Base-by-base conservation (phyloP, 2,329 filamentous ascomycete species). In the Diaporthe ilicicola region DNA sequence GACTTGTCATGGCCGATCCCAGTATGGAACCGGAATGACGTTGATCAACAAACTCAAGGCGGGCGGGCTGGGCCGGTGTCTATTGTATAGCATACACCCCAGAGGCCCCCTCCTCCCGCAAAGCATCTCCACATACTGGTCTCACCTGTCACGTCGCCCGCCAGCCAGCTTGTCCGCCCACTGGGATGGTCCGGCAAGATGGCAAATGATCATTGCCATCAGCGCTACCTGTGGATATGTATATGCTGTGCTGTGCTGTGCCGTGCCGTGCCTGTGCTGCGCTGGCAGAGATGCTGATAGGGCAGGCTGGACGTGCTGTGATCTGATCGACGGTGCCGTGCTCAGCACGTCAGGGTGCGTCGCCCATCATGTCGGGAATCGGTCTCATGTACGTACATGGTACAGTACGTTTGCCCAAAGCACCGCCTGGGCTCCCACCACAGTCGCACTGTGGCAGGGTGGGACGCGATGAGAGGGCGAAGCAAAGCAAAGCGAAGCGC, bases 341-440 rank as follows among this genome's bases (percentile, higher is more conserved):
- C 59, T 50, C 59, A 37, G 42, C 42, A 62, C 59, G 59, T 62
- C 59, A 64, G 59, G 59, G 42, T 64, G 59, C 44, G 44, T 48
- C 56, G 42, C 59, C 59, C 59, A 62, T 62, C 59, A 64, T 64
- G 59, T 64, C 59, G 59, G 59, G 59, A 62, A 62, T 62, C 42
- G 42, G 59, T 62, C 59, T 62, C 59, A 64, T 50, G 44, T 62
- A 34, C 46, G 59, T 62, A 48, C 59, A 48, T 19, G 44, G 44
- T 34, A 48, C 59, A 50, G 59, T 64, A 50, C 59, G 50, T 42
- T 42, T 64, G 44, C 44, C 42, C 29, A n/a, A 19, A 50, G 29
- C 44, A 19, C 44, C n/a, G 44, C 27, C 37, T 29, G 29, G 27
- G n/a, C 42, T 37, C 7, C 13, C 29, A 27, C 59, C 15, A 34